Evolutionary conservation across 768 basidiomycete genomes (phyloP), one percentile per base, ranked within the genome.

Genomic region (Lactifluus echinatus): DNA sequence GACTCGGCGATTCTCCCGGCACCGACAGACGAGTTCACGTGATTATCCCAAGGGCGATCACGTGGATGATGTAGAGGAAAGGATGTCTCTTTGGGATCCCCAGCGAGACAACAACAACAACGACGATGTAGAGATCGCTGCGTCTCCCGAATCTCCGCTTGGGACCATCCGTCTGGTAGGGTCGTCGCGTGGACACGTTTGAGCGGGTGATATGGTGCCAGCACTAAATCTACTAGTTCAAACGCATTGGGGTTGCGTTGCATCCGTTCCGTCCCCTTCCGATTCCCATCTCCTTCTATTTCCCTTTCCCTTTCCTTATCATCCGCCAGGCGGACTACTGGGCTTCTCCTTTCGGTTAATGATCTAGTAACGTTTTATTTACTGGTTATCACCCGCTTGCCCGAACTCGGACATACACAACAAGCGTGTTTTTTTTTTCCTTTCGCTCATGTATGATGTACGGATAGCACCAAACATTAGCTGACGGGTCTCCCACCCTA

Each of bases 51-150:
- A 64, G 24, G 76, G 73, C 0, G 74, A 76, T 21, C 12, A 28
- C 8, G 14, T 0, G 3, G 80, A 82, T 63, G 85, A 87, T 51
- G 66, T 68, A 48, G 85, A 85, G 55, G 85, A 87, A 70, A 81
- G 80, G 53, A 67, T 78, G 50, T 76, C 81, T 48, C 63, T 87
- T 53, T 82, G 78, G 60, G 50, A 55, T 40, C 55, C 56, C 4
- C 36, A n/a, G 34, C 15, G 29, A 31, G 49, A 54, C 12, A 36
- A 10, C 29, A 57, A 8, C 31, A 31, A 31, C 26, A 46, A 34
- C 23, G 60, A 56, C 11, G 55, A 51, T 15, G 28, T 21, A 4
- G 62, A 57, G 1, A 8, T 26, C 11, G 10, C 24, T 21, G 11
- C 36, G 11, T 37, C 51, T 17, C 42, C 56, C 2, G 52, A 61